Percentiles rank a stretch among this genome's conserved stretches.
phyloP scores from a whole-genome alignment of 768 basidiomycete species.

The Lactarius evosmus region DNA sequence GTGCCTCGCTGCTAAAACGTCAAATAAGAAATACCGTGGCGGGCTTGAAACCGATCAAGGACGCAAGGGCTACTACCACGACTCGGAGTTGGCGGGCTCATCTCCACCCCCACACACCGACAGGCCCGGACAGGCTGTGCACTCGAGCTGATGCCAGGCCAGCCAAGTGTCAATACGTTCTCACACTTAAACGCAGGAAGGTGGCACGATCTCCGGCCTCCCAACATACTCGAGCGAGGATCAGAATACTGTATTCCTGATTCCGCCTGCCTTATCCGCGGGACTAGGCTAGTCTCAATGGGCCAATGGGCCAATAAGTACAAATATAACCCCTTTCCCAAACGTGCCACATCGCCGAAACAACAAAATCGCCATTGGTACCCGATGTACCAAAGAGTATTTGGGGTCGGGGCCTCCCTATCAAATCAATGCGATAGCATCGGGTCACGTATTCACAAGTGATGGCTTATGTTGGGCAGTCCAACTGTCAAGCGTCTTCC shows the following conservation, averaged over 20 bases:
- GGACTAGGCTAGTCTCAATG: background rate
- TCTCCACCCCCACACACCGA: no score
- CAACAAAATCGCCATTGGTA: background rate
- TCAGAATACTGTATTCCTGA: background rate
- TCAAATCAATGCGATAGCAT: background rate
- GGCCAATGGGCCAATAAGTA: background rate
- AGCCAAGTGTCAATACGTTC: no score
- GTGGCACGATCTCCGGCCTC: no score
- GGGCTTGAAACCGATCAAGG: no score
- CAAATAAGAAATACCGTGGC: no score
- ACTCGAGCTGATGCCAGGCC: no score
- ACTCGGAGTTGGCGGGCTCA: no score
- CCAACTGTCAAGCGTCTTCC: conserved; percentile 90
- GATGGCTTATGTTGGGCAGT: conserved; percentile 76
- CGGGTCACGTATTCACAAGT: conserved; percentile 48
- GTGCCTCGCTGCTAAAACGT: no score
- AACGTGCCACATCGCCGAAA: background rate
- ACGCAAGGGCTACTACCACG: no score
- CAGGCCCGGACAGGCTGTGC: no score
- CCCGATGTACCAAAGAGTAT: background rate
- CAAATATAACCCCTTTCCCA: background rate
- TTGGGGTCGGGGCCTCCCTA: background rate
- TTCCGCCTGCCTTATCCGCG: background rate
- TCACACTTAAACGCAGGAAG: no score
- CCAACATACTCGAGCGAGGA: background rate